Evolutionary conservation across 345 rosid genomes (phyloP), one percentile per base, ranked within the genome.

Genomic region (Viola odorata): DNA sequence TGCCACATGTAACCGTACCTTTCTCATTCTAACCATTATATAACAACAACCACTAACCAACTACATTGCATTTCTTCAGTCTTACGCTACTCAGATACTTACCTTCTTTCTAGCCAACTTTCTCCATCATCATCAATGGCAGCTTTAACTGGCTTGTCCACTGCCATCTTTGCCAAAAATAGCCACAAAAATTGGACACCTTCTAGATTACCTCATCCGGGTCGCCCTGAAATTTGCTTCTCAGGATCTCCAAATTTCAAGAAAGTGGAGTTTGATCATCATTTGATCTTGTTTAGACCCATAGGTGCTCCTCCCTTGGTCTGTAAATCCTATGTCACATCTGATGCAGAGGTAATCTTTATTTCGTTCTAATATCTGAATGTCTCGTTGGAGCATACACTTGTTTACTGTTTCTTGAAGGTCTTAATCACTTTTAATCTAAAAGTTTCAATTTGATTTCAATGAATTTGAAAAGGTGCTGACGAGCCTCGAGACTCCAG

Each of bases 71-170:
- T 23, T 23, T 23, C 32, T 23, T 23, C 32, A 23, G 32, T 23
- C 32, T 23, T 2, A 23, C 32, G 32, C 32, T 23, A 23, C 32
- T 23, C 2, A 23, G 32, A 23, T 23, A 23, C 32, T 23, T 23
- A 23, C 1, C 1, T 23, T 23, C 32, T 23, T 23, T 23, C 32
- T 23, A 23, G 1, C 32, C 32, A 23, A 23, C 32, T 23, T 23
- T 23, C 32, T 23, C 32, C 32, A 23, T 23, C 32, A 23, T 37
- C 38, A n/a, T n/a, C 16, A 39, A 62, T 69, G 73, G 68, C 53
- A 37, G 53, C 68, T 56, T 37, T 69, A 16, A 69, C 58, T 12
- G 45, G 67, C 73, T 57, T 69, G 57, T 50, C 63, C 45, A 8
- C 58, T 4, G 52, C 51, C 41, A 37, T 69, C 41, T 63, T 57